Percentiles rank a stretch among this genome's conserved stretches.
Conservation (phyloP, 2,329 filamentous ascomycete species). For the Sclerotinia glacialis region DNA sequence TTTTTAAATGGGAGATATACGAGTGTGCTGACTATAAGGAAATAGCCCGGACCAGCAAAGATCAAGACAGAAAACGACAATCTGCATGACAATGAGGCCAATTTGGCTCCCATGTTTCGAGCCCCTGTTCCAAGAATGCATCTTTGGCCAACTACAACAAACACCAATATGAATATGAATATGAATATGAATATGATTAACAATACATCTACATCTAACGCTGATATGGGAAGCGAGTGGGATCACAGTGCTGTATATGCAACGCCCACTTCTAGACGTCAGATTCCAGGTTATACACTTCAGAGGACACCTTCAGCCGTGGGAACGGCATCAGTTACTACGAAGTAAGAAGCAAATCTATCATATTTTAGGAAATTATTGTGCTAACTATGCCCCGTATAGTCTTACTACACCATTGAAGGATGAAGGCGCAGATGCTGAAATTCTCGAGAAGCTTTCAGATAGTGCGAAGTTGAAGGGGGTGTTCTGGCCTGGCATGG, state of each 20-base stretch:
- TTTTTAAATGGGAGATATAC: neutral
- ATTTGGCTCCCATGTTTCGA: constrained; percentile 30
- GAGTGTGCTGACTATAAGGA: neutral
- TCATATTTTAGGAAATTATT: neutral
- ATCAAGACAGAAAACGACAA: constrained; percentile 28
- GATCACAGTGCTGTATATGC: constrained; percentile 29
- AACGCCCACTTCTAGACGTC: constrained; percentile 35
- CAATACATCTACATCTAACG: constrained; percentile 15
- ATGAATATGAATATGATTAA: constrained; percentile 5
- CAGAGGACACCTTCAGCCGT: constrained; percentile 17
- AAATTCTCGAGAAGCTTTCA: constrained; percentile 29
- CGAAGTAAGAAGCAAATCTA: constrained; percentile 26
- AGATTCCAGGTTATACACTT: constrained; percentile 32
- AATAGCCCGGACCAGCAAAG: constrained; percentile 5
- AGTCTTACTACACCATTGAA: constrained; percentile 35
- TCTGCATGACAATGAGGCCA: constrained; percentile 16
- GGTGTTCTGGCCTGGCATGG: constrained; percentile 73
- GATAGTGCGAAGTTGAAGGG: constrained; percentile 59
- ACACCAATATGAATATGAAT: constrained; percentile 5
- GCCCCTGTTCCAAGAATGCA: constrained; percentile 39
- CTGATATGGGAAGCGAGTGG: constrained; percentile 28
- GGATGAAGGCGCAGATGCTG: constrained; percentile 22
- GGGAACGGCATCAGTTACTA: constrained; percentile 25
- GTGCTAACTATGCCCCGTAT: neutral
- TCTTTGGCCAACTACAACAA: constrained; percentile 30